Evolutionary conservation across 805 yeast genomes (phyloP), one percentile per base, ranked within the genome.

Genomic region (Cyberlindnera sargentensis): DNA sequence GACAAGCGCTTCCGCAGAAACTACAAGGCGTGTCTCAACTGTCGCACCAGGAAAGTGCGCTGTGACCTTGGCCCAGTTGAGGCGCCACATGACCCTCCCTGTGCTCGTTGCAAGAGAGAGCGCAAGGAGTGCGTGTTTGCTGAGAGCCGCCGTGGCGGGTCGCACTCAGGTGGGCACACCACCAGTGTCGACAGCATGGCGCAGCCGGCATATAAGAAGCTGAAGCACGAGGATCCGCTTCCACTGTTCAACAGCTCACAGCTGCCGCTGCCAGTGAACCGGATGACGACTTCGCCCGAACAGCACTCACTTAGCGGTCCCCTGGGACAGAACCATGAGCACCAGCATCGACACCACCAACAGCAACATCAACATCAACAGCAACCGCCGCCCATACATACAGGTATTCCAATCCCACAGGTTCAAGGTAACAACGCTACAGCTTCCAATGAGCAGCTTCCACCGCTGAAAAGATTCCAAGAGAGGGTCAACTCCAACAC

Each of bases 61-160:
- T 90, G 98, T 66, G 95, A 88, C 58, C 65, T 90, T 51, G 96
- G 95, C 2, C 77, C 81, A 8, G 76, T 80, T 6, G 82, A 79
- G 40, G 72, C 73, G 47, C 95, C 95, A 0, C 46, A 47, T 32
- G 79, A 77, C 4, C 93, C 95, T 3, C 93, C 95, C 4, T 90
- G 98, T 69, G 81, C 78, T 3, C 66, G 97, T 40, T 90, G 98
- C 56, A 72, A 74, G 47, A 71, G 97, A 36, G 96, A 90, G 57
- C 70, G 95, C 11, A 77, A 76, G 51, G 88, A 82, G 52, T 90
- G 98, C 63, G 80, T 82, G 11, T 79, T 85, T 49, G 73, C 73
- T n/a, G 79, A 75, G 28, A 68, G 74, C 37, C 66, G 76, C 36
- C 67, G 84, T 47, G 82, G 84, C 15, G 76, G 77, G 3, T 61